These are phyloP conservation scores for Aquilaria yunnanensis DNA, from an alignment of 345 rosid genomes.

Conservation along the genomic window DNA sequence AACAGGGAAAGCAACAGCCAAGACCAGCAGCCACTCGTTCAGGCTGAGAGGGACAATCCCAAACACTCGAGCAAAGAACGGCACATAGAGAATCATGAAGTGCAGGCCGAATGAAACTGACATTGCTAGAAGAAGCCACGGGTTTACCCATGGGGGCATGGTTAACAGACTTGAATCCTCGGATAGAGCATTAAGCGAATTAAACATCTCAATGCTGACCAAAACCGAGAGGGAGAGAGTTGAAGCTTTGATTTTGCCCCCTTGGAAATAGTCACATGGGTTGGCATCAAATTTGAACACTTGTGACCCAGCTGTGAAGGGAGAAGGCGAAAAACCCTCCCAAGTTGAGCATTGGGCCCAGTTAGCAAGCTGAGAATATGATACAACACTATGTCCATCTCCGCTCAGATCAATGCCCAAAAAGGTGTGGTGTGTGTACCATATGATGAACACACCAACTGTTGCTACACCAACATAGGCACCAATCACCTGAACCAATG, in stretches of 20 bases:
- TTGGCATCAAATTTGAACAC: slow-evolving; percentile 40
- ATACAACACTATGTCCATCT: slow-evolving; percentile 85
- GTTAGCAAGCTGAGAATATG: slow-evolving; percentile 71
- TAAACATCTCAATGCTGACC: slow-evolving; percentile 98
- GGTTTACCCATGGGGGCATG: slow-evolving; percentile 99
- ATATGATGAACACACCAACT: slow-evolving; percentile 86
- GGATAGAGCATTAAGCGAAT: slow-evolving; percentile 87
- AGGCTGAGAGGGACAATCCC: slow-evolving; percentile 79
- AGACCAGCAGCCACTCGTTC: slow-evolving; percentile 87
- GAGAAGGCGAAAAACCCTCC: slow-evolving; percentile 57
- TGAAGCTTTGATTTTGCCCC: slow-evolving; percentile 83
- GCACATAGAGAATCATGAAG: slow-evolving; percentile 80
- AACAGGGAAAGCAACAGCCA: slow-evolving; percentile 75
- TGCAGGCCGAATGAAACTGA: slow-evolving; percentile 71
- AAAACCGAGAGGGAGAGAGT: slow-evolving; percentile 86
- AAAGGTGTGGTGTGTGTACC: slow-evolving; percentile 76
- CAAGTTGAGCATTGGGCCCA: slow-evolving; percentile 85
- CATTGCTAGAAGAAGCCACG: slow-evolving; percentile 83
- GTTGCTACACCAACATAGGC: slow-evolving; percentile 91
- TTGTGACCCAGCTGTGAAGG: slow-evolving; percentile 74
- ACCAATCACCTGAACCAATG: slow-evolving; percentile 67
- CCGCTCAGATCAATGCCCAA: slow-evolving; percentile 82
- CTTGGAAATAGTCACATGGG: slow-evolving; percentile 83
- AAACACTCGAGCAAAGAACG: slow-evolving; percentile 76
- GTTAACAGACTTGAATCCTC: slow-evolving; percentile 79